Percentiles rank a stretch among this genome's conserved stretches.
phyloP scores from a whole-genome alignment of 2,329 filamentous ascomycete species.

The Phialocephala sp. region DNA sequence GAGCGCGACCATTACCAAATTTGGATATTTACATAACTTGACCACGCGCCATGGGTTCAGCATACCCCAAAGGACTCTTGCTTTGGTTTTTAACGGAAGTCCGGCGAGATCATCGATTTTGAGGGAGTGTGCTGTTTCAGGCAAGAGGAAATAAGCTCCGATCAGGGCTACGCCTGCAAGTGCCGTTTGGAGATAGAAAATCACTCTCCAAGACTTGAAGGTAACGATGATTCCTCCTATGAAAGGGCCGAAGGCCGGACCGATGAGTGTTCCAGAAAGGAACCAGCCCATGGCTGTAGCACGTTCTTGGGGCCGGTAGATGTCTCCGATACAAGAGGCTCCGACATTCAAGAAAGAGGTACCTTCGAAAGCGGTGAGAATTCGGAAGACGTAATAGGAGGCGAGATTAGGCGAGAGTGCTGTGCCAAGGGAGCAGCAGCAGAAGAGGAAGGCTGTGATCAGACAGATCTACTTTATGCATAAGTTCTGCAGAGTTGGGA shows the following conservation, averaged over 20 bases:
- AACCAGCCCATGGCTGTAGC: slow-evolving; percentile 79
- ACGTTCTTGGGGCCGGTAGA: slow-evolving; percentile 69
- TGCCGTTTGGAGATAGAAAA: slow-evolving; percentile 79
- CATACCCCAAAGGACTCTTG: slow-evolving; percentile 62
- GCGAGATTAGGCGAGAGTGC: slow-evolving; percentile 74
- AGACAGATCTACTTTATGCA: slow-evolving; percentile 58
- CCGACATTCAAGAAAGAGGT: slow-evolving; percentile 77
- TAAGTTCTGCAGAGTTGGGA: slow-evolving; percentile 8
- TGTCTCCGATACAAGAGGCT: slow-evolving; percentile 70
- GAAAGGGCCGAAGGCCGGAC: slow-evolving; percentile 73
- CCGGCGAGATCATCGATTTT: slow-evolving; percentile 66
- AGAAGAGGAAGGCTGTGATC: slow-evolving; percentile 66
- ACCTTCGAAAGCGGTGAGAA: slow-evolving; percentile 76
- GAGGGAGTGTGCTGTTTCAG: slow-evolving; percentile 73
- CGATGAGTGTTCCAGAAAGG: slow-evolving; percentile 71
- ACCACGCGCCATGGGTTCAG: slow-evolving; percentile 70
- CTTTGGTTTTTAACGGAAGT: slow-evolving; percentile 55
- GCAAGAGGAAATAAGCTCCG: slow-evolving; percentile 69
- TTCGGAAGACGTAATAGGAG: slow-evolving; percentile 75
- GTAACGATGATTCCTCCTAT: slow-evolving; percentile 80
- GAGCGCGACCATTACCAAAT: slow-evolving; percentile 66
- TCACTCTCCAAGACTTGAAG: slow-evolving; percentile 72
- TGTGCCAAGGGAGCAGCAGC: slow-evolving; percentile 72
- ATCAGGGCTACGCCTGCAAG: slow-evolving; percentile 65
- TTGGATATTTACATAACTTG: slow-evolving; percentile 69